Base-by-base conservation (phyloP, 2,329 filamentous ascomycete species). In the Aspergillus costaricaensis region DNA sequence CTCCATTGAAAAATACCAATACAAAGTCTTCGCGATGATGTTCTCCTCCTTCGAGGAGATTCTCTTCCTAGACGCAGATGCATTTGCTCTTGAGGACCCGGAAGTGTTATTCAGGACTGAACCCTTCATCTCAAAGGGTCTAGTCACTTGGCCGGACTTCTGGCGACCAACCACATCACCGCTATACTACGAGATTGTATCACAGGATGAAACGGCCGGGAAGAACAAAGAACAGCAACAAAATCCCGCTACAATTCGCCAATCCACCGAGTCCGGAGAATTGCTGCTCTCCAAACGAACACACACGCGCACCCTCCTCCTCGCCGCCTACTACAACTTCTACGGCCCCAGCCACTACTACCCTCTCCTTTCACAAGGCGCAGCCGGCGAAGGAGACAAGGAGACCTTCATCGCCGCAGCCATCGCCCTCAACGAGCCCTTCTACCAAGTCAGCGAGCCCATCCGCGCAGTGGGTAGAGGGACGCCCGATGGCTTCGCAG, bases 141-240 rank as follows among this genome's bases (percentile, higher is more conserved):
- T 85, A 36, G 74, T 86, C 17, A 78, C 80, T n/a, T 86, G 83
- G 82, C 83, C 84, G 5, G 84, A 86, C 66, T 82, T 77, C 61
- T 79, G 76, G 73, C 72, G 72, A 6, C 70, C 75, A 8, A 74
- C 75, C 0, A 75, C 73, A 30, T 52, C 75, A 17, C 74, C 75
- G 1, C 63, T 74, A 15, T 78, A 74, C 58, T 80, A 76, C 63
- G 66, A 73, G 32, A 76, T 80, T 32, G 76, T 76, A 61, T 77
- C 79, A 17, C 78, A 0, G 79, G 81, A 50, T 17, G 0, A 9
- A 27, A 12, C 23, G 0, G 25, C 47, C 15, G 30, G 44, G n/a
- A 44, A 36, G 2, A 36, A 36, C 32, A 36, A 36, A 36, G 0
- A 36, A 1, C 12, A 32, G 0, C 15, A 32, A 4, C 75, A 74